Percentiles rank a stretch among this genome's conserved stretches.
phyloP scores from a whole-genome alignment of 2,329 filamentous ascomycete genomes.

The Xylariaceae sp. region DNA sequence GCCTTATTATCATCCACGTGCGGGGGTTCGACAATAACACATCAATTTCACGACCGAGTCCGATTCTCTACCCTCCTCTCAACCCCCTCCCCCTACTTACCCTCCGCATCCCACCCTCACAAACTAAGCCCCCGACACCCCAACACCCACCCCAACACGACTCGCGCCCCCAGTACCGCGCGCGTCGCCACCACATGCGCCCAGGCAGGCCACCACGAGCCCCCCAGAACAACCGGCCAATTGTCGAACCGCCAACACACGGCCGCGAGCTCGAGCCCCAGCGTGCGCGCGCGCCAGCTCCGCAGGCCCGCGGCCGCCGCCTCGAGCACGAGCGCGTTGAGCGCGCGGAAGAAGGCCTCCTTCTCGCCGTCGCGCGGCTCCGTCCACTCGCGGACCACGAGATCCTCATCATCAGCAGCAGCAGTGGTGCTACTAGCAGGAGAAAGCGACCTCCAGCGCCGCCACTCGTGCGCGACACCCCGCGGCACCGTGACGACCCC shows the following conservation, averaged over 20 bases:
- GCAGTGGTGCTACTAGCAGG: too few species aligned
- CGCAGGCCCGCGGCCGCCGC: slow-evolving; percentile 5
- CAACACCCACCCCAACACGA: slow-evolving; percentile 22
- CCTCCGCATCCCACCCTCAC: slow-evolving; percentile 19
- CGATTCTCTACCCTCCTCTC: neutral
- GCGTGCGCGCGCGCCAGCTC: slow-evolving; percentile 11
- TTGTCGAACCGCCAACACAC: slow-evolving; percentile 32
- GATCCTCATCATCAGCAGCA: slow-evolving; percentile 35
- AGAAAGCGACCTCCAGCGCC: slow-evolving; percentile 27
- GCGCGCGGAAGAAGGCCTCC: slow-evolving; percentile 52
- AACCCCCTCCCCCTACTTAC: neutral
- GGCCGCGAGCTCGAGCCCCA: slow-evolving; percentile 26
- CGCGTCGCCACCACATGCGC: slow-evolving; percentile 21
- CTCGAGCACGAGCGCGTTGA: slow-evolving; percentile 47
- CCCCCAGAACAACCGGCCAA: slow-evolving; percentile 21
- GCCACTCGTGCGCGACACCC: slow-evolving; percentile 50
- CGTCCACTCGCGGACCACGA: slow-evolving; percentile 50
- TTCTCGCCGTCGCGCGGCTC: slow-evolving; percentile 49
- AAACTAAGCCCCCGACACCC: slow-evolving; percentile 24
- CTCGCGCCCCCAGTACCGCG: slow-evolving; percentile 18
- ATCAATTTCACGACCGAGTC: neutral
- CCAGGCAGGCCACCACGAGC: slow-evolving; percentile 11
- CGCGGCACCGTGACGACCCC: slow-evolving; percentile 41
- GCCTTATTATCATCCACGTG: too few species aligned
- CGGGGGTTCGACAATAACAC: too few species aligned